Base-by-base conservation (phyloP, 306 rosid species). In the Purshia tridentata region DNA sequence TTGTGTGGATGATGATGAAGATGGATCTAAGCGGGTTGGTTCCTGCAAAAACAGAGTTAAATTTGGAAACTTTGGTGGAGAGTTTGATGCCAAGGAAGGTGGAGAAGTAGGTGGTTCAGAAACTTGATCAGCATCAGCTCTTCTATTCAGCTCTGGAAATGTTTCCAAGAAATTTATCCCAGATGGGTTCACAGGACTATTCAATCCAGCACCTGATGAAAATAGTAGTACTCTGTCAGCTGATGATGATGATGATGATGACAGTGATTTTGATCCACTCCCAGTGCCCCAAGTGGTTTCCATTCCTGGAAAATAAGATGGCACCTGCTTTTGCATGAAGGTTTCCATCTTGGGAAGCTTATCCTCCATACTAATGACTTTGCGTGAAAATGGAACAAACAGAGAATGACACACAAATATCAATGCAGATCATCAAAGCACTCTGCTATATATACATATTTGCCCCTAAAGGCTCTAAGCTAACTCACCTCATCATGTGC, bases 21-120 rank as follows among this genome's bases (percentile, higher is more conserved):
- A 59, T 4, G 78, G 78, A 76, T 80, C 69, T 14, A 83, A 18
- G 73, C 76, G 48, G 62, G 78, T 46, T 14, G 89, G 78, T 61
- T 90, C 86, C 77, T 85, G 87, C 81, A 84, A 72, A 78, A 88
- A 81, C 86, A 90, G 72, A 63, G 86, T 87, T 67, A 92, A 81
- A 70, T 87, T 84, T 53, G 98, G 95, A 15, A 83, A 78, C 9
- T 79, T 83, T 0, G 73, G 59, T 39, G 71, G 35, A 29, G 35
- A 9, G 60, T 87, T 46, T 52, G 87, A 71, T 4, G 78, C n/a
- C 52, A 87, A 72, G 71, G 80, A 64, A 20, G 84, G 61, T 48
- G 85, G 76, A 45, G 84, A 51, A 42, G 82, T 53, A 69, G 75
- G 42, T 12, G 59, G 62, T 11, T 52, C 50, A 76, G 89, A 84